Evolutionary conservation across 1,139 yeast genomes (phyloP), one percentile per base, ranked within the genome.

Genomic region (Yamadazyma trypodendri): DNA sequence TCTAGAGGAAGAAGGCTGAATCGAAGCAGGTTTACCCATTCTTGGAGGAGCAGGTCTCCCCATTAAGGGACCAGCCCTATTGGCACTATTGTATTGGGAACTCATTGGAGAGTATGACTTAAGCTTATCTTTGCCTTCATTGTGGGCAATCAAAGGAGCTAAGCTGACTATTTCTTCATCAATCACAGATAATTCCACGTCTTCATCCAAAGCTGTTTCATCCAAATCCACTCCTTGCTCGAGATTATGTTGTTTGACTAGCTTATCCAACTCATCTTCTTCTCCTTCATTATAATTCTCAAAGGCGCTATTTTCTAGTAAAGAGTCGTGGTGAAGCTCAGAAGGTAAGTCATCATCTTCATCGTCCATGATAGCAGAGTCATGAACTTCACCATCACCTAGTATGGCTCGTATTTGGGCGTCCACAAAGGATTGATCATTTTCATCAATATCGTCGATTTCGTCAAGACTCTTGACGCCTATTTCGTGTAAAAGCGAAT

Each of bases 1-100:
- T 35, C 71, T 53, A 35, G 68, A 63, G 10, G 70, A 58, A 3
- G 75, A 72, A 6, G 76, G 77, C 44, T 70, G 76, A 16, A 70
- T 69, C 12, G 72, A 60, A 13, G 77, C 77, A 1, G 71, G 69
- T 39, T 64, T 65, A 1, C 74, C 74, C 73, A 68, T 68, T 40
- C 71, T 49, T 12, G 71, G 71, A 4, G 54, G 49, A 0, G 61
- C 61, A 3, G 69, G 66, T 39, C 63, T 66, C 1, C 73, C 73
- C 70, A 65, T 66, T 7, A 65, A 48, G 2, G 71, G 72, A n/a
- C 58, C 50, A 5, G 56, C 32, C 8, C 60, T 50, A 23, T 24
- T 49, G 27, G 7, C 14, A 12, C 9, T 24, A 23, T 24, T 16
- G 14, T 13, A 18, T 23, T 23, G 41, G 28, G 21, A 31, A 36